Evolutionary conservation across 1,284 basidiomycete species (phyloP).

Genomic region (Rugiboletus extremiorientalis): DNA sequence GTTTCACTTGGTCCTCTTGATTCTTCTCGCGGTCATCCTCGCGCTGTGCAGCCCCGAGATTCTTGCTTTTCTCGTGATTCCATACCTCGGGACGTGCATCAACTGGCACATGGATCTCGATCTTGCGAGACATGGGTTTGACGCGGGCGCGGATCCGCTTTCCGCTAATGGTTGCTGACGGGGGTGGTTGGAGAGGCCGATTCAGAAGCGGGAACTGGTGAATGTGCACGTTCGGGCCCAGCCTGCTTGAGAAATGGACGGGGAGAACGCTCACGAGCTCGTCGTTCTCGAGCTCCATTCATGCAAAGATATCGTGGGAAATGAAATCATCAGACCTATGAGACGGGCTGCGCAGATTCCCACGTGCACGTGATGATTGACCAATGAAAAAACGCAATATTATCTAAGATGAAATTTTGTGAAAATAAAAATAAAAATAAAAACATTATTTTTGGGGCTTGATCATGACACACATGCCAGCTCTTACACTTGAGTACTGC

Average conservation of each 20-base stretch:
- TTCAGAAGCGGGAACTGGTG: constrained; percentile 78
- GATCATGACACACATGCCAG: too few relatives aligned
- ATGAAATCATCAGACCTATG: too few relatives aligned
- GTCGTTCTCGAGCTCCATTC: constrained; percentile 40
- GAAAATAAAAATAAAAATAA: too few relatives aligned
- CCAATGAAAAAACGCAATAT: too few relatives aligned
- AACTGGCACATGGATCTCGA: constrained; percentile 76
- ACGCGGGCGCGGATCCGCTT: constrained; percentile 72
- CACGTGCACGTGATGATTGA: too few relatives aligned
- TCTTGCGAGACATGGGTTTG: constrained; percentile 57
- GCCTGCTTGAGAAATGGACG: constrained; percentile 63
- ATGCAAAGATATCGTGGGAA: constrained; percentile 16
- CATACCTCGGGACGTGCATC: constrained; percentile 77
- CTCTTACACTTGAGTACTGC: too few relatives aligned
- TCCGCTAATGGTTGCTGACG: constrained; percentile 66
- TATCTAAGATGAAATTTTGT: too few relatives aligned
- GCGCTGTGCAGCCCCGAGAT: constrained; percentile 58
- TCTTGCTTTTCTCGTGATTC: constrained; percentile 65
- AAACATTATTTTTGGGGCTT: too few relatives aligned
- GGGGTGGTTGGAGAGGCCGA: constrained; percentile 70
- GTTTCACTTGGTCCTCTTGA: constrained; percentile 52
- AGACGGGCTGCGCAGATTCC: too few relatives aligned
- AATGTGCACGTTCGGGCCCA: constrained; percentile 63
- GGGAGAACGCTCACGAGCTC: constrained; percentile 65
- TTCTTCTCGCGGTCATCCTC: constrained; percentile 78